Evolutionary conservation across 352 stramenopile genomes (phyloP).

Genomic region (Phytopythium ostracodes): DNA sequence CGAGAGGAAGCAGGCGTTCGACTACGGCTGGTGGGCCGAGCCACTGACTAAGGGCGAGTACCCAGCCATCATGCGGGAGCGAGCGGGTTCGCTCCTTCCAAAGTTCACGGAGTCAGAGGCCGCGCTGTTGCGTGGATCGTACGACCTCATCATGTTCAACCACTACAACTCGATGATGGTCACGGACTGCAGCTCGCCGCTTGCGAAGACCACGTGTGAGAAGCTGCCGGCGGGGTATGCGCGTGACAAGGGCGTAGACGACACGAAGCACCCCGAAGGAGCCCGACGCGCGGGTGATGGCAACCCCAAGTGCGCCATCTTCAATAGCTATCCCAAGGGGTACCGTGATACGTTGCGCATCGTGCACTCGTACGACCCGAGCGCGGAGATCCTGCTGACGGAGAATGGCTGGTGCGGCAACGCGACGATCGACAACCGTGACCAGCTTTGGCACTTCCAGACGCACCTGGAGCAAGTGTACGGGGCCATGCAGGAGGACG

Average conservation of each 20-base stretch:
- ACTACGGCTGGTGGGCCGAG: conserved; percentile 86
- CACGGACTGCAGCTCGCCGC: conserved; percentile 24
- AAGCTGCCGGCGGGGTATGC: conserved; percentile 21
- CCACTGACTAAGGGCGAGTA: conserved; percentile 77
- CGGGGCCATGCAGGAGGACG: conserved; percentile 5
- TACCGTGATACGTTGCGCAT: conserved; percentile 36
- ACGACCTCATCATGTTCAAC: conserved; percentile 92
- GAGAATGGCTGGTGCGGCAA: conserved; percentile 58
- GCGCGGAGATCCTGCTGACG: conserved; percentile 31
- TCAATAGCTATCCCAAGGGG: conserved; percentile 38
- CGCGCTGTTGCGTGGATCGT: conserved; percentile 56
- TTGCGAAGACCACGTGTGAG: conserved; percentile 15
- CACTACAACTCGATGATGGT: conserved; percentile 71
- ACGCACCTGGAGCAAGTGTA: conserved; percentile 27
- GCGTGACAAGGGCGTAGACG: conserved; percentile 30
- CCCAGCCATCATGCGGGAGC: conserved; percentile 77
- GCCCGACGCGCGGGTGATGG: conserved; percentile 15
- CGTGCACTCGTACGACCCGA: conserved; percentile 32
- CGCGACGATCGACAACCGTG: conserved; percentile 33
- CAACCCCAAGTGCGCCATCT: conserved; percentile 35
- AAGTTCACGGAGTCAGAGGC: conserved; percentile 73
- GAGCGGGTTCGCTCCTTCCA: conserved; percentile 70
- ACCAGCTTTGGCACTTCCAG: conserved; percentile 34
- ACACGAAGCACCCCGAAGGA: conserved; percentile 16
- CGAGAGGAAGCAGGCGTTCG: conserved; percentile 73